Conservation (phyloP, 495 filamentous ascomycete genomes). For the Aspergillus baeticus region DNA sequence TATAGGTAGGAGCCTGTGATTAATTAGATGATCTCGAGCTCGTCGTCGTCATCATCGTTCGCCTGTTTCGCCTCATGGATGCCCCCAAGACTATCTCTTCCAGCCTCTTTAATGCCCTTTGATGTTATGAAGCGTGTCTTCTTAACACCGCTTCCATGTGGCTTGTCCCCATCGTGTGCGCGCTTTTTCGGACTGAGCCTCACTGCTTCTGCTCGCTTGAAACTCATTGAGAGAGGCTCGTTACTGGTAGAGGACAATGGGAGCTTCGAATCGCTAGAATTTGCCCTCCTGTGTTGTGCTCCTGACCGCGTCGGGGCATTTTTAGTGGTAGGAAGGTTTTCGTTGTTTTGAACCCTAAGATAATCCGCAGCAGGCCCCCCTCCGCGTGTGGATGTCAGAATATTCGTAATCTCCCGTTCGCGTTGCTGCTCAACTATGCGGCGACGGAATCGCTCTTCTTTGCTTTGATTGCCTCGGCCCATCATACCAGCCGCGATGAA, state of each 20-base stretch:
- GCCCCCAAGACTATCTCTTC: constrained; percentile 68
- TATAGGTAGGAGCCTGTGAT: neutral
- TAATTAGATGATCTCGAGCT: constrained; percentile 54
- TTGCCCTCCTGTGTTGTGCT: constrained; percentile 1
- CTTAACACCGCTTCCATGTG: constrained; percentile 50
- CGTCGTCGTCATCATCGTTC: constrained; percentile 48
- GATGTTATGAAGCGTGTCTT: constrained; percentile 81
- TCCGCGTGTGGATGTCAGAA: constrained; percentile 53
- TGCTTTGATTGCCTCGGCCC: constrained; percentile 48
- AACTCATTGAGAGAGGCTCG: constrained; percentile 19
- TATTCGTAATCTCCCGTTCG: constrained; percentile 77
- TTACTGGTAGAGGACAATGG: constrained; percentile 14
- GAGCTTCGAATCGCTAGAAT: constrained; percentile 7
- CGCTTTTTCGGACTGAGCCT: constrained; percentile 71
- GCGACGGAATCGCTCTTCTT: constrained; percentile 66
- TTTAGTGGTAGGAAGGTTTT: constrained; percentile 17
- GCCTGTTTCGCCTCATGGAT: constrained; percentile 32
- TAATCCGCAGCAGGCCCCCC: constrained; percentile 77
- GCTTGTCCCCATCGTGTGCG: constrained; percentile 32
- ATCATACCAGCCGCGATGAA: constrained; percentile 50
- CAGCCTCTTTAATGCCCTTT: constrained; percentile 73
- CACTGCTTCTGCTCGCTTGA: constrained; percentile 47
- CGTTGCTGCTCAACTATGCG: constrained; percentile 70
- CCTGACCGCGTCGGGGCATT: neutral
- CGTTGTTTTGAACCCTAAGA: constrained; percentile 49